Conservation (phyloP, 169 alveolate genomes). For the Toxoplasma gondii region DNA sequence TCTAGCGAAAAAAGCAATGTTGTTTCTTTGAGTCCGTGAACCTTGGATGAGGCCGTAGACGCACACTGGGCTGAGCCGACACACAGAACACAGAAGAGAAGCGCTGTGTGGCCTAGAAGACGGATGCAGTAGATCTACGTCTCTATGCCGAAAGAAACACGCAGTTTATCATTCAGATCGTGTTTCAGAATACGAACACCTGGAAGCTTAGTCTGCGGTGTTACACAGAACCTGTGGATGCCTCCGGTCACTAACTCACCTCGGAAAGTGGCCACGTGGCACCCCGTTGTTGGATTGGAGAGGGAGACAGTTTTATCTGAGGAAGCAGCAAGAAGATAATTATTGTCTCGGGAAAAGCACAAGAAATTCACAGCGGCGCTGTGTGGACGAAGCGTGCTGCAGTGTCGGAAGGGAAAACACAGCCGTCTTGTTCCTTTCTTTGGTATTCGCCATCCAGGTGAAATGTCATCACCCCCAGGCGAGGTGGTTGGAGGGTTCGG, state of each 20-base stretch:
- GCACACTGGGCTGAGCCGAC: too few species aligned
- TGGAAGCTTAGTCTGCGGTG: background rate
- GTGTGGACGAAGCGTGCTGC: background rate
- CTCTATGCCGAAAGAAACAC: too few species aligned
- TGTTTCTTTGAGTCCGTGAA: too few species aligned
- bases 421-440: background rate
- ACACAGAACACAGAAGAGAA: too few species aligned
- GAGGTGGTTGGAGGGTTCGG: background rate
- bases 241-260: background rate
- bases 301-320: slow-evolving; percentile 35
- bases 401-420: slow-evolving; percentile 14
- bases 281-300: background rate
- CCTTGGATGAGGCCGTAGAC: too few species aligned
- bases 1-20: too few species aligned
- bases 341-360: background rate
- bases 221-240: background rate
- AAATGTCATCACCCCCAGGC: too few species aligned
- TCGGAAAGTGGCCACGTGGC: slow-evolving; percentile 1
- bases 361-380: slow-evolving; percentile 26
- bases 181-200: too few species aligned
- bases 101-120: too few species aligned
- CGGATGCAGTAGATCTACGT: too few species aligned
- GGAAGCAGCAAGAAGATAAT: slow-evolving; percentile 24
- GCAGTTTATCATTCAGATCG: too few species aligned
- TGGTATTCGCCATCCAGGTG: too few species aligned